Conservation (phyloP, 129 eudicot genomes). For the Ambrosia artemisiifolia region DNA sequence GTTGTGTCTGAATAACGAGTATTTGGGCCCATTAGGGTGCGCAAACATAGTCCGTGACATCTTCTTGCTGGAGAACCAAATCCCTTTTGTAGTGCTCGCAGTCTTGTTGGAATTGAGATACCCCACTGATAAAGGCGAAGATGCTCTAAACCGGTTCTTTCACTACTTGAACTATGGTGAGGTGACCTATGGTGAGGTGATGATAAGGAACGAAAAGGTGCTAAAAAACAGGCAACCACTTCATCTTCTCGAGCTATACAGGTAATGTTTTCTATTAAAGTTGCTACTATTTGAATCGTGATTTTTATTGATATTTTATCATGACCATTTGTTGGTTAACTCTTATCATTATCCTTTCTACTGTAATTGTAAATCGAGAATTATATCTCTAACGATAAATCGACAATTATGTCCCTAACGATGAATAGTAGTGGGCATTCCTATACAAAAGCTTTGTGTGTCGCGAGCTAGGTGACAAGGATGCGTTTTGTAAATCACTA, state of each 20-base stretch:
- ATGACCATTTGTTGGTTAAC: no score
- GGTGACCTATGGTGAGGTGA: slow-evolving; percentile 5
- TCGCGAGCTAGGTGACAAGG: no score
- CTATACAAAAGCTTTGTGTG: no score
- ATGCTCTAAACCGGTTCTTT: slow-evolving; percentile 17
- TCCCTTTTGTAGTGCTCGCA: slow-evolving; percentile 31
- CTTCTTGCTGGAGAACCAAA: slow-evolving; percentile 42
- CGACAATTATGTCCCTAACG: no score
- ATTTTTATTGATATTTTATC: no score
- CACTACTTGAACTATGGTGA: slow-evolving; percentile 31
- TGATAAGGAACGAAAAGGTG: slow-evolving; percentile 12
- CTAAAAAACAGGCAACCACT: not conserved
- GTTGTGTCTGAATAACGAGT: slow-evolving; percentile 23
- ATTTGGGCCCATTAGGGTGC: slow-evolving; percentile 34
- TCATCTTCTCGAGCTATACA: slow-evolving; percentile 37
- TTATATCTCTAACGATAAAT: no score
- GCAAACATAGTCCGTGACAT: slow-evolving; percentile 33
- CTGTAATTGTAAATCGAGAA: no score
- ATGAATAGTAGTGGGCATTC: no score
- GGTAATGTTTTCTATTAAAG: no score
- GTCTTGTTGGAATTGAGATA: slow-evolving; percentile 27
- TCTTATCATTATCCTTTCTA: no score
- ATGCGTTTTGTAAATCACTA: no score
- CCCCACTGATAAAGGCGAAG: slow-evolving; percentile 18
- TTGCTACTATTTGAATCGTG: no score